Evolutionary conservation across 2,329 filamentous ascomycete genomes (phyloP).

Genomic region (Cladosporium phlei): DNA sequence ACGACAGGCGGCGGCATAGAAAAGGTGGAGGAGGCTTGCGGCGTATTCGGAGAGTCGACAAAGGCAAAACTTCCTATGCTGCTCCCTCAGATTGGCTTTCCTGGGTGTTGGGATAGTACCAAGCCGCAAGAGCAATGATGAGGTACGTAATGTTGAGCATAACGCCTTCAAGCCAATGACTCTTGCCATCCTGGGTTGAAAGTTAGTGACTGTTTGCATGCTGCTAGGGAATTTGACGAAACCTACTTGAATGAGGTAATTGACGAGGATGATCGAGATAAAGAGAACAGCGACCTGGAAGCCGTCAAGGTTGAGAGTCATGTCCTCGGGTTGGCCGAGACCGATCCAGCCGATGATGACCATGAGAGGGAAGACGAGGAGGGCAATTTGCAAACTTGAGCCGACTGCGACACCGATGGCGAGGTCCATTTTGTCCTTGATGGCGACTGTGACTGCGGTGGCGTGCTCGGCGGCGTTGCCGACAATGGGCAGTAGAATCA

Average conservation of each 20-base stretch:
- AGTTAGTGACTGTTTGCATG: not conserved
- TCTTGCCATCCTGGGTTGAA: no score
- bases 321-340: conserved; percentile 43
- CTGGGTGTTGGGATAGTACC: conserved; percentile 39
- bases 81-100: no score
- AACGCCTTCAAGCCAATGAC: conserved; percentile 56
- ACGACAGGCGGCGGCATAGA: no score
- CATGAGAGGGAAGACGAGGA: conserved; percentile 57
- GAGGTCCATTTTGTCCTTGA: conserved; percentile 66
- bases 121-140: conserved; percentile 58
- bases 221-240: conserved; percentile 29
- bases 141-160: conserved; percentile 57
- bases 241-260: conserved; percentile 55
- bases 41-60: no score
- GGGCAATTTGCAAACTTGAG: conserved; percentile 60
- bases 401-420: conserved; percentile 63
- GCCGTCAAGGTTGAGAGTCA: conserved; percentile 78
- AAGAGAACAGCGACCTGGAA: conserved; percentile 74
- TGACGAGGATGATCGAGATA: conserved; percentile 33
- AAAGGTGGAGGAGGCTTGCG: no score
- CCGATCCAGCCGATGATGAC: conserved; percentile 60
- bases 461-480: conserved; percentile 64
- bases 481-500: conserved; percentile 62
- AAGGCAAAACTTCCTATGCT: no score
- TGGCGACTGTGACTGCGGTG: conserved; percentile 56